Percentiles rank a stretch among this genome's conserved stretches.
Conservation (phyloP, 495 filamentous ascomycete species). For the Usnea hakonensis region DNA sequence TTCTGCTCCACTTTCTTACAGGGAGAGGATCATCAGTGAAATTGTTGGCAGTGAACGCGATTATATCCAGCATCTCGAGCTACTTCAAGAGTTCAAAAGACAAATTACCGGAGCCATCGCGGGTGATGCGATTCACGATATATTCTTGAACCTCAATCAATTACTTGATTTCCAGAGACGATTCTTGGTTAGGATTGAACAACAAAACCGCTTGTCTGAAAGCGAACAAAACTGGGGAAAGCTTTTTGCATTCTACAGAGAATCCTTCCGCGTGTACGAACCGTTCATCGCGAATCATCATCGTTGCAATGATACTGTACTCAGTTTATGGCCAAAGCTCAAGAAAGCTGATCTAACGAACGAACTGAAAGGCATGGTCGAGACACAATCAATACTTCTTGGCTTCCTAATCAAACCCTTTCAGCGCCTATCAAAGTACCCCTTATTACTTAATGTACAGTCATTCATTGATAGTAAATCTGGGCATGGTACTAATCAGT, state of each 20-base stretch:
- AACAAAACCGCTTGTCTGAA: constrained; percentile 75
- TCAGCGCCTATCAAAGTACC: constrained; percentile 90
- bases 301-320: constrained; percentile 42
- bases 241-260: constrained; percentile 70
- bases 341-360: constrained; percentile 43
- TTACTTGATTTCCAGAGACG: constrained; percentile 91
- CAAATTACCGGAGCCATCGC: constrained; percentile 81
- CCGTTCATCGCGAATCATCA: constrained; percentile 92
- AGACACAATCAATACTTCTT: constrained; percentile 55
- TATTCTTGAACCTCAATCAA: constrained; percentile 91
- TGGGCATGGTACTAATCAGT: not conserved
- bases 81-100: constrained; percentile 86
- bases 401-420: constrained; percentile 95
- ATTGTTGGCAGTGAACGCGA: constrained; percentile 90
- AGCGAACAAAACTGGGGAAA: constrained; percentile 83
- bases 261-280: constrained; percentile 82
- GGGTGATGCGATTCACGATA: constrained; percentile 85
- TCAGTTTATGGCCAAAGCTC: constrained; percentile 49
- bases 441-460: constrained; percentile 74
- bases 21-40: constrained; percentile 82
- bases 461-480: not conserved
- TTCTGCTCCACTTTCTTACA: constrained; percentile 51
- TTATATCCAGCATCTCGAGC: constrained; percentile 97
- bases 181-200: constrained; percentile 92
- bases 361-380: constrained; percentile 57